Evolutionary conservation across 2,329 filamentous ascomycete genomes (phyloP).

Genomic region (Chaetothyriales sp.): DNA sequence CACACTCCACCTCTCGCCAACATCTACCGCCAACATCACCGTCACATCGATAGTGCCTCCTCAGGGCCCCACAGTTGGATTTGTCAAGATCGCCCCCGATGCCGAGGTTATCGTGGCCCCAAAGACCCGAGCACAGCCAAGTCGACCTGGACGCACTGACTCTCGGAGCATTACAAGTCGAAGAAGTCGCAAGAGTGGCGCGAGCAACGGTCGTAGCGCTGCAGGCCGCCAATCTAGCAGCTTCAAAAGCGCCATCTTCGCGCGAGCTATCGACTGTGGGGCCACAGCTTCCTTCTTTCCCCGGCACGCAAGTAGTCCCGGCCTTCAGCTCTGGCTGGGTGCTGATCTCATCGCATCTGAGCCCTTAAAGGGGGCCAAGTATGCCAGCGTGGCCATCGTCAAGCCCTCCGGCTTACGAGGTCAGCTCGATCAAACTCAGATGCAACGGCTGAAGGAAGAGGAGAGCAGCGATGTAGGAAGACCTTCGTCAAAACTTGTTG

Average conservation of each 20-base stretch:
- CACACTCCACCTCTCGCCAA: slow-evolving; percentile 85
- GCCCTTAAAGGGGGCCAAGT: slow-evolving; percentile 61
- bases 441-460: slow-evolving; percentile 54
- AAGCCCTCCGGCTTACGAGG: slow-evolving; percentile 64
- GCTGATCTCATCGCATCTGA: slow-evolving; percentile 59
- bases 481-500: slow-evolving; percentile 56
- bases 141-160: slow-evolving; percentile 52
- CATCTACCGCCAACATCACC: slow-evolving; percentile 83
- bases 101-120: slow-evolving; percentile 96
- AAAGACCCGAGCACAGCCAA: slow-evolving; percentile 63
- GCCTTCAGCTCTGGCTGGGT: slow-evolving; percentile 61
- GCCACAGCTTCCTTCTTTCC: slow-evolving; percentile 67
- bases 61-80: slow-evolving; percentile 53
- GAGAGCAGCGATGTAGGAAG: slow-evolving; percentile 43
- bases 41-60: slow-evolving; percentile 71
- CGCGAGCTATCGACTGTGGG: slow-evolving; percentile 62
- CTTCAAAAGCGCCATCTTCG: slow-evolving; percentile 43
- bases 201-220: slow-evolving; percentile 51
- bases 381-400: slow-evolving; percentile 73
- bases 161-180: slow-evolving; percentile 69
- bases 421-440: slow-evolving; percentile 54
- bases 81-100: slow-evolving; percentile 85
- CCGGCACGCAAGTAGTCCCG: slow-evolving; percentile 32
- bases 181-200: slow-evolving; percentile 59
- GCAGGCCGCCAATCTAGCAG: slow-evolving; percentile 50